These are phyloP conservation scores for Phaseolus coccineus DNA, from an alignment of 331 rosid genomes.

Conservation along the genomic window DNA sequence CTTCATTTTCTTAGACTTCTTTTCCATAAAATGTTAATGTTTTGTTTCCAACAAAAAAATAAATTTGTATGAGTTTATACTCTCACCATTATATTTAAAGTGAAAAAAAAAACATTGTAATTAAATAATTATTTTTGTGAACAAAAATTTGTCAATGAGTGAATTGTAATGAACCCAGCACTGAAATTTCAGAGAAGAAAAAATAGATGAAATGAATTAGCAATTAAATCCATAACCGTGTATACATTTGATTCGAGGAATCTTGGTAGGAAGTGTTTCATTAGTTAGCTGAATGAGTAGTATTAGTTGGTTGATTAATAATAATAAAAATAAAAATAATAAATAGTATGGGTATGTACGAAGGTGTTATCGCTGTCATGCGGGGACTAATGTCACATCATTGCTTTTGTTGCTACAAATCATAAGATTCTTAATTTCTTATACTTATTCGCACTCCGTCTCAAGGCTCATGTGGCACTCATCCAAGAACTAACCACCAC, in stretches of 20 bases:
- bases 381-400: conserved; percentile 21
- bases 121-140: too few relatives aligned
- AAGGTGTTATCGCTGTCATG: neutral
- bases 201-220: neutral
- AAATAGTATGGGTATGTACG: neutral
- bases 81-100: too few relatives aligned
- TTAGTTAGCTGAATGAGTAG: neutral
- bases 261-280: neutral
- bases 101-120: too few relatives aligned
- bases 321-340: neutral
- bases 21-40: too few relatives aligned
- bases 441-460: neutral
- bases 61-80: too few relatives aligned
- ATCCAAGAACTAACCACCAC: neutral
- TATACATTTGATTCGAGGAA: neutral
- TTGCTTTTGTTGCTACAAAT: neutral
- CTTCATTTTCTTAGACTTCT: too few relatives aligned
- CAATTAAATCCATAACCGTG: neutral
- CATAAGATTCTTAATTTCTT: neutral
- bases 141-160: too few relatives aligned
- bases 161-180: too few relatives aligned
- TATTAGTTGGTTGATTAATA: neutral
- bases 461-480: neutral
- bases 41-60: too few relatives aligned
- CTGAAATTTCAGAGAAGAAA: too few relatives aligned